phyloP scores from a whole-genome alignment of 352 stramenopile genomes.

The Nothophytophthora sp. region DNA sequence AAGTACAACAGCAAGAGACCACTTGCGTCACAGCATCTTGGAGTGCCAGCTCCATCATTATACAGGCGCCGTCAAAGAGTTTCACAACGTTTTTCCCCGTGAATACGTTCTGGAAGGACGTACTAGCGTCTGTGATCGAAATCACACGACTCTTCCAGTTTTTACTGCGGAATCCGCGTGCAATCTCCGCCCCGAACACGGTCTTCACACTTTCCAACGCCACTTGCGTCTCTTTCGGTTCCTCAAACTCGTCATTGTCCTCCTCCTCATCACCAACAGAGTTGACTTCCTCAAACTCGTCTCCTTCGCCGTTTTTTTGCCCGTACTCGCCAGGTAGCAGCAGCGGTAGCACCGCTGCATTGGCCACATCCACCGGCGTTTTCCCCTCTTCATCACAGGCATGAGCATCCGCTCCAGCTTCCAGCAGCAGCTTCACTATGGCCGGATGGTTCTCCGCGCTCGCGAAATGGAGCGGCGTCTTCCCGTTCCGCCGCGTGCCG shows the following conservation, averaged over 20 bases:
- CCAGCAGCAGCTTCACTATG: constrained; percentile 68
- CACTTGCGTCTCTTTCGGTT: constrained; percentile 13
- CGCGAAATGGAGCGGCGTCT: constrained; percentile 75
- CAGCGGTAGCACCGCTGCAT: constrained; percentile 41
- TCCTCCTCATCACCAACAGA: constrained; percentile 33
- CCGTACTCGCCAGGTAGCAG: constrained; percentile 53
- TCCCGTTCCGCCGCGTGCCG: constrained; percentile 65
- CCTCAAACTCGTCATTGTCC: constrained; percentile 37
- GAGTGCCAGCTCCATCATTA: constrained; percentile 56
- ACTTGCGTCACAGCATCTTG: constrained; percentile 75
- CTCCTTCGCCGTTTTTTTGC: constrained; percentile 16
- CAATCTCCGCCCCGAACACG: constrained; percentile 57
- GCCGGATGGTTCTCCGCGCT: constrained; percentile 56
- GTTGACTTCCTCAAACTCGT: constrained; percentile 17
- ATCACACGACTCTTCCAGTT: constrained; percentile 59
- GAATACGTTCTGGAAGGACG: constrained; percentile 47
- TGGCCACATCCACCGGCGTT: constrained; percentile 65
- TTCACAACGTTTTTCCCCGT: constrained; percentile 41
- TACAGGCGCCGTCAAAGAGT: constrained; percentile 64
- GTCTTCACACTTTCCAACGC: constrained; percentile 27
- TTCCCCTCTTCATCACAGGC: constrained; percentile 59
- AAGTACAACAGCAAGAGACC: constrained; percentile 54
- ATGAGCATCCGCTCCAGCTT: constrained; percentile 69
- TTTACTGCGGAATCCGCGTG: constrained; percentile 50
- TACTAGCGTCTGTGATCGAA: constrained; percentile 55